Conservation (phyloP, 2,329 filamentous ascomycete species). For the Pseudogymnoascus sp. region DNA sequence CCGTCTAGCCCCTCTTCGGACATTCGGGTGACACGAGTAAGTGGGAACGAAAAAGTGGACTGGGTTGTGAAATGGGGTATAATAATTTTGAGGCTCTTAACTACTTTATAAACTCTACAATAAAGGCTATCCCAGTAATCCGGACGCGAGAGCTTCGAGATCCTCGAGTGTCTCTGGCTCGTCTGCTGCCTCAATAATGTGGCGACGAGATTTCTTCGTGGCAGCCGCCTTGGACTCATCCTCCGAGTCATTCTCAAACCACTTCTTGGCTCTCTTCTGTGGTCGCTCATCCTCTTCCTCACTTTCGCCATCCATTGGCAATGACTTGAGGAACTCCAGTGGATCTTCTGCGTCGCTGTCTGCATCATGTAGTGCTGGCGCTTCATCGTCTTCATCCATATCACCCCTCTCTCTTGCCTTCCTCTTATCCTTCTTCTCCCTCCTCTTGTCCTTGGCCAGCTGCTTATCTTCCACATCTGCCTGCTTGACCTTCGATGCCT, state of each 20-base stretch:
- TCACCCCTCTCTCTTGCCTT: slow-evolving; percentile 57
- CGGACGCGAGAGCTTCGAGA: slow-evolving; percentile 67
- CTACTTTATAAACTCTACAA: slow-evolving; percentile 4
- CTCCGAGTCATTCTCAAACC: slow-evolving; percentile 62
- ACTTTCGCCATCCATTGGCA: slow-evolving; percentile 41
- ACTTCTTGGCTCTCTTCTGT: slow-evolving; percentile 65
- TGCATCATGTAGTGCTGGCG: slow-evolving; percentile 24
- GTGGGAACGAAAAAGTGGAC: not conserved
- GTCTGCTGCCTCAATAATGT: slow-evolving; percentile 51
- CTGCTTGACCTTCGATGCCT: slow-evolving; percentile 60
- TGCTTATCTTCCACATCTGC: slow-evolving; percentile 80
- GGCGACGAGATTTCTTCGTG: slow-evolving; percentile 30
- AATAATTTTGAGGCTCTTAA: slow-evolving; percentile 5
- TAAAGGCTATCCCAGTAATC: slow-evolving; percentile 47
- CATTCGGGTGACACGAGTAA: too few relatives aligned
- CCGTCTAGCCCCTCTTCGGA: too few relatives aligned
- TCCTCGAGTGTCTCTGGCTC: slow-evolving; percentile 75
- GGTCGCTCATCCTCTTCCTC: slow-evolving; percentile 37
- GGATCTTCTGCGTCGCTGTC: slow-evolving; percentile 43
- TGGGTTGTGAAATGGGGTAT: slow-evolving; percentile 1
- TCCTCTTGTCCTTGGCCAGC: slow-evolving; percentile 66
- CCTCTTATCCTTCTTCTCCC: slow-evolving; percentile 65
- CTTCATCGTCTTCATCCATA: slow-evolving; percentile 30
- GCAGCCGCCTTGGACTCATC: slow-evolving; percentile 35
- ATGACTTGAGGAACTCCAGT: slow-evolving; percentile 47